phyloP scores from a whole-genome alignment of 2,329 filamentous ascomycete species.

The Ophiocordyceps sinensis region DNA sequence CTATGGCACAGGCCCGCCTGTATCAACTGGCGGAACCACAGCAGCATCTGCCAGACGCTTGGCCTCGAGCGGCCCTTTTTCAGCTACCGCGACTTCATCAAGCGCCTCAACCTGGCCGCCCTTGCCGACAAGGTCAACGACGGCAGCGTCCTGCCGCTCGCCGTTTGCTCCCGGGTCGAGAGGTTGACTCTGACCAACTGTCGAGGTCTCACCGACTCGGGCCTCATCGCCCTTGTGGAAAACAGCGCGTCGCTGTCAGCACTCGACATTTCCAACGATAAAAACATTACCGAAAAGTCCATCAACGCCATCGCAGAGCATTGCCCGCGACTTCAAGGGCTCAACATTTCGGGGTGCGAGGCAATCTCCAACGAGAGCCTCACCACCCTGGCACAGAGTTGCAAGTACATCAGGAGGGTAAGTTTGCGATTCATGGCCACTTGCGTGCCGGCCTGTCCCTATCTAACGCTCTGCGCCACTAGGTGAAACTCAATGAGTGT shows the following conservation, averaged over 20 bases:
- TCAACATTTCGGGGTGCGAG: constrained; percentile 81
- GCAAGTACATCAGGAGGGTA: constrained; percentile 76
- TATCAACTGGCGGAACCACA: constrained; percentile 70
- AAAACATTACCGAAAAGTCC: constrained; percentile 72
- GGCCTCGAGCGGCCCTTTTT: constrained; percentile 64
- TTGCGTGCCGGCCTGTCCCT: neutral
- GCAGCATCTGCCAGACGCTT: constrained; percentile 68
- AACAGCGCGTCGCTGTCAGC: constrained; percentile 73
- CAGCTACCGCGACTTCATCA: constrained; percentile 78
- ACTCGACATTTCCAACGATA: constrained; percentile 74
- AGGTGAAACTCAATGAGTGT: constrained; percentile 93
- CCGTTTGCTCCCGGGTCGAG: constrained; percentile 80
- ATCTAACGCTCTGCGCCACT: neutral
- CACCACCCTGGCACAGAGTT: constrained; percentile 64
- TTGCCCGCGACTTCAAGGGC: constrained; percentile 73
- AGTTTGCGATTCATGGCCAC: constrained; percentile 15
- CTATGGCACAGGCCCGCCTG: constrained; percentile 92
- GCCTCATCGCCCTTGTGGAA: constrained; percentile 64
- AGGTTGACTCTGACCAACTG: constrained; percentile 87
- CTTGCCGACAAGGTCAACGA: constrained; percentile 68
- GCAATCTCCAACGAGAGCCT: constrained; percentile 79
- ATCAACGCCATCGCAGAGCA: constrained; percentile 65
- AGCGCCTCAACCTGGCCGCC: constrained; percentile 76
- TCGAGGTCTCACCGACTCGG: constrained; percentile 67
- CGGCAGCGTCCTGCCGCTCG: constrained; percentile 71